These are phyloP conservation scores for Petunia hybrid DNA, from an alignment of 305 asterid genomes.

Conservation along the genomic window DNA sequence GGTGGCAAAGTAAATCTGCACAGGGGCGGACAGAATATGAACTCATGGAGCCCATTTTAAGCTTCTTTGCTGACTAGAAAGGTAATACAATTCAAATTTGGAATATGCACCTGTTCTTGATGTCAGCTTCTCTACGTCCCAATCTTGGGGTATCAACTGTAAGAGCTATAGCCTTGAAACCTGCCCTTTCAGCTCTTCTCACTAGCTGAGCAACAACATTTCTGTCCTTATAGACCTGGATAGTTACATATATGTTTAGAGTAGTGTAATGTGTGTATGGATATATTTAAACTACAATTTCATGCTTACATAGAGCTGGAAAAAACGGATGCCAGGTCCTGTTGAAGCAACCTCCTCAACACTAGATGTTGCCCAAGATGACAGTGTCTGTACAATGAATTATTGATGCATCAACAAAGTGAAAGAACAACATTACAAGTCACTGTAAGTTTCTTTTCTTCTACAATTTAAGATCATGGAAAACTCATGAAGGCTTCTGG, in stretches of 20 bases:
- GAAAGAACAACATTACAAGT: not conserved
- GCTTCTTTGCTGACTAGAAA: not conserved
- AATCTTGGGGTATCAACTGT: conserved; percentile 41
- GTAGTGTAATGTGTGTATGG: not conserved
- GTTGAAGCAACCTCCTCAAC: conserved; percentile 48
- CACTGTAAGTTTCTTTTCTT: not conserved
- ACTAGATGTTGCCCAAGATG: conserved; percentile 43
- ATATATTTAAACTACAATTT: not conserved
- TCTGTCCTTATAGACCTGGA: conserved; percentile 44
- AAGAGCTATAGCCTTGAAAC: conserved; percentile 46
- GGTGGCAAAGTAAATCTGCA: conserved; percentile 44
- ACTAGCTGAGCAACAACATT: conserved; percentile 41
- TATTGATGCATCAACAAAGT: conserved; percentile 19
- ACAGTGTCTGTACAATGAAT: conserved; percentile 38
- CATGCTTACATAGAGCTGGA: conserved; percentile 41
- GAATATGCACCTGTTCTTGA: conserved; percentile 42
- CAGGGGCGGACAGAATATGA: not conserved
- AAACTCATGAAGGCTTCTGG: too few species aligned
- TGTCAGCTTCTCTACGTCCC: conserved; percentile 46
- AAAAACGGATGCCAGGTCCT: conserved; percentile 43
- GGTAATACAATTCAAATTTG: not conserved
- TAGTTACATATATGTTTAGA: not conserved
- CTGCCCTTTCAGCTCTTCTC: conserved; percentile 47
- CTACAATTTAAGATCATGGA: not conserved
- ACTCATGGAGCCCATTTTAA: not conserved